Evolutionary conservation across 495 filamentous ascomycete species (phyloP), one percentile per base, ranked within the genome.

Genomic region (Cercophora scortea): DNA sequence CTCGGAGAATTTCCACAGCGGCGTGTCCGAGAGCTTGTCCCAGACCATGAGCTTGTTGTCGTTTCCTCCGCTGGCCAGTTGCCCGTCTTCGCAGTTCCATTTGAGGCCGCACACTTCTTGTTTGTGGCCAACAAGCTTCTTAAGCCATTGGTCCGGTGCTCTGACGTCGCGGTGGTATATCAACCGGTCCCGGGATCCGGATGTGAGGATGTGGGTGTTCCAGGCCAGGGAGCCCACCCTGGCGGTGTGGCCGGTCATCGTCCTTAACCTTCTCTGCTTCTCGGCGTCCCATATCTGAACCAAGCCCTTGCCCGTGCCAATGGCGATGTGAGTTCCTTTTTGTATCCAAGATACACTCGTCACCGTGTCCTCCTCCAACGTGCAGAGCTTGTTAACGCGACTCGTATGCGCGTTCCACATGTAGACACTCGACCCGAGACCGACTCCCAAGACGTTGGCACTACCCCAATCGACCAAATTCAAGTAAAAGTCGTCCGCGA

Each of bases 401-500:
- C 92, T 91, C 3, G 85, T 81, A 45, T 85, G 80, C 10, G 90
- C 90, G 62, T 95, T 94, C 91, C 93, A 98, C 88, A 97, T 93
- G 62, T 96, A 98, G n/a, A 98, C 93, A 47, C 88, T 92, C 32
- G 84, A 88, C 15, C 89, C 90, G 42, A 98, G 70, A 0, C 93
- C 93, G 32, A 98, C 93, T 12, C 90, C 94, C 8, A 98, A 71
- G 18, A 95, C 82, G 69, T 96, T 93, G 56, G 84, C 89, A 59
- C 86, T 92, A n/a, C 94, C 93, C 93, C 93, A 98, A 59, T 98
- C 93, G 2, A 98, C 91, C 25, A 98, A 69, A 59, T 98, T 98
- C 33, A 98, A 72, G 60, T 98, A 98, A 66, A 96, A 98, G 65
- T 98, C 94, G 59, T 98, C 93, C 32, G 90, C 90, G 13, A 98